Conservation (phyloP, 176 grass and related monocot genomes). For the Rhynchospora pubera region DNA sequence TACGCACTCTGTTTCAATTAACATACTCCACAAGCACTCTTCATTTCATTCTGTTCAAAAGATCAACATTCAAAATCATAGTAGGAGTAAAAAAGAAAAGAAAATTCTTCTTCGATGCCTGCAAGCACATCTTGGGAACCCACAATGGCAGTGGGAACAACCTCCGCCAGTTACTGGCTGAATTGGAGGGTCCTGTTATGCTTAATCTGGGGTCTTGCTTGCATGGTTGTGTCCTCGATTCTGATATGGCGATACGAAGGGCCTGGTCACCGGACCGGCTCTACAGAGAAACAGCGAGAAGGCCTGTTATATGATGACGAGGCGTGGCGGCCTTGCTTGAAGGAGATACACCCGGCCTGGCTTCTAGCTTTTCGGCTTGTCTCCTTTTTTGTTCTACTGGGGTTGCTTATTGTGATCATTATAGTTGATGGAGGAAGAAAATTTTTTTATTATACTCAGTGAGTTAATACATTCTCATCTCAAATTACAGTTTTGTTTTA, state of each 20-base stretch:
- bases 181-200: constrained; percentile 53
- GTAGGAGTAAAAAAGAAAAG: neutral
- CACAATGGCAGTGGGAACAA: constrained; percentile 40
- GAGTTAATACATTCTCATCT: constrained; percentile 22
- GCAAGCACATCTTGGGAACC: constrained; percentile 45
- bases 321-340: constrained; percentile 69
- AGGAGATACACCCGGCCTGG: constrained; percentile 74
- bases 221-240: constrained; percentile 39
- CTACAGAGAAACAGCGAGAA: constrained; percentile 15
- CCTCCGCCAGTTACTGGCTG: constrained; percentile 58
- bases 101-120: neutral
- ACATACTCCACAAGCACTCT: neutral
- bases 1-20: neutral
- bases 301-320: constrained; percentile 59
- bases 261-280: neutral
- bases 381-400: constrained; percentile 62
- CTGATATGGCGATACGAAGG: constrained; percentile 72
- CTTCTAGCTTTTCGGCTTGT: constrained; percentile 56
- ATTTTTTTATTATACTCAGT: constrained; percentile 91
- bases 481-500: neutral
- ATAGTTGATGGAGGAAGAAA: constrained; percentile 61
- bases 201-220: constrained; percentile 40
- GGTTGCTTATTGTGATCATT: constrained; percentile 59
- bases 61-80: neutral
- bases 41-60: neutral